Base-by-base conservation (phyloP, 129 eudicot genomes). In the Lactuca saligna region DNA sequence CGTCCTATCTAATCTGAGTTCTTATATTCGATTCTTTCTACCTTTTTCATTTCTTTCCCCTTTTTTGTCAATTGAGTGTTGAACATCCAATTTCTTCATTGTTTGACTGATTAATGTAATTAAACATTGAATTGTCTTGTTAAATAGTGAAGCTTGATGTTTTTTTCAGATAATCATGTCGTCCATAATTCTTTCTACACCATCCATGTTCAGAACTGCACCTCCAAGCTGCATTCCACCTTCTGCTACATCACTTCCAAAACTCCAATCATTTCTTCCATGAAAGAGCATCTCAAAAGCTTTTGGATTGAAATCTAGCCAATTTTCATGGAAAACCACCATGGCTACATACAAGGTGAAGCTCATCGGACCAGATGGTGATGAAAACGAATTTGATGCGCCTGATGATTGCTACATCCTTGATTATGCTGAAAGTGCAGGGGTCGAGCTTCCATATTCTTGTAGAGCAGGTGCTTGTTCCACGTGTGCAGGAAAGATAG, bases 391-490 rank as follows among this genome's bases (percentile, higher is more conserved):
- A 72, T 92, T 92, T 66, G 96, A 92, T 3, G 98, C 96, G 1
- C 86, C 95, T 17, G 91, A 86, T 70, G 96, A 88, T 53, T 4
- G 65, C 57, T 88, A 92, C 86, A 86, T 92, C 50, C 90, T 92
- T 13, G 98, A 92, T 67, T 34, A 96, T 5, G 98, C 98, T 3
- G 98, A 92, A 66, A 50, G 55, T 38, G 91, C 95, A 4, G 98
- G 98, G 62, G 17, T 92, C 12, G 98, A 92, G 69, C 86, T 92
- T 46, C 95, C 98, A 0, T 92, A 88, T 76, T 88, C 95, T 2
- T 92, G 98, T 87, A 84, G 91, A 77, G 98, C 98, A n/a, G 98
- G 98, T 58, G 95, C 98, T 1, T 92, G 98, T 73, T 88, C 96
- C 69, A 86, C 98, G 17, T 88, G 98, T 74, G 96, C 95, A 2